phyloP scores from a whole-genome alignment of 75 land plant species.

The Ceratopteris richardii region DNA sequence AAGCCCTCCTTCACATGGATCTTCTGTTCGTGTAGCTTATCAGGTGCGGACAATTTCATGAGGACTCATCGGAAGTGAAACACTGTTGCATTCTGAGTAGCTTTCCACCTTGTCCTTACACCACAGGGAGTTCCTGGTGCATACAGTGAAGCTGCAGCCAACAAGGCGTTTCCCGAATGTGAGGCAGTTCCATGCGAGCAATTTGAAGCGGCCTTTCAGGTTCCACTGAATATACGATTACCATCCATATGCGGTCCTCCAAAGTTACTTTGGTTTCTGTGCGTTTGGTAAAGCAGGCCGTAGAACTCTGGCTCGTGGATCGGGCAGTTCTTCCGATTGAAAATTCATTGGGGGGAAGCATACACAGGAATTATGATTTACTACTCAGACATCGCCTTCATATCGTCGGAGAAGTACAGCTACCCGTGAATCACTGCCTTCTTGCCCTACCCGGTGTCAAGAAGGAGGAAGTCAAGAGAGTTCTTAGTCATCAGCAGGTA shows the following conservation, averaged over 20 bases:
- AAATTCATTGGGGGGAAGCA: conserved; percentile 34
- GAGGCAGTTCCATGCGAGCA: conserved; percentile 86
- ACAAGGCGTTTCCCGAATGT: conserved; percentile 74
- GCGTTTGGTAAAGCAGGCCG: conserved; percentile 12
- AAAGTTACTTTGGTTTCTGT: not conserved
- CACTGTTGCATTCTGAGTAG: too few species aligned
- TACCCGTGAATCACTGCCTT: conserved; percentile 35
- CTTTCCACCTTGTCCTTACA: too few species aligned
- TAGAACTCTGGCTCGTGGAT: conserved; percentile 36
- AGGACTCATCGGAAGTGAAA: too few species aligned
- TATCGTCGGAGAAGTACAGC: conserved; percentile 39
- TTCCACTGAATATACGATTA: conserved; percentile 8
- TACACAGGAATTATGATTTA: conserved; percentile 32
- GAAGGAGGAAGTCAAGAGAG: conserved; percentile 32
- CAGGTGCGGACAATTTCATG: conserved; percentile 43
- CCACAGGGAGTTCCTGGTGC: conserved; percentile 73
- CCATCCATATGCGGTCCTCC: not conserved
- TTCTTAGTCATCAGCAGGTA: conserved; percentile 35
- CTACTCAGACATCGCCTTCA: conserved; percentile 31
- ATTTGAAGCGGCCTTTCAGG: conserved; percentile 84
- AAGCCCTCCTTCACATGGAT: conserved; percentile 37
- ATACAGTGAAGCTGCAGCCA: conserved; percentile 79
- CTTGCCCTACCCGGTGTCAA: conserved; percentile 29
- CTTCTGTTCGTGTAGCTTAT: conserved; percentile 78
- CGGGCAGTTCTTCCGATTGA: conserved; percentile 38